Conservation (phyloP, 805 yeast species). For the Ogataea trehaloabstinens region DNA sequence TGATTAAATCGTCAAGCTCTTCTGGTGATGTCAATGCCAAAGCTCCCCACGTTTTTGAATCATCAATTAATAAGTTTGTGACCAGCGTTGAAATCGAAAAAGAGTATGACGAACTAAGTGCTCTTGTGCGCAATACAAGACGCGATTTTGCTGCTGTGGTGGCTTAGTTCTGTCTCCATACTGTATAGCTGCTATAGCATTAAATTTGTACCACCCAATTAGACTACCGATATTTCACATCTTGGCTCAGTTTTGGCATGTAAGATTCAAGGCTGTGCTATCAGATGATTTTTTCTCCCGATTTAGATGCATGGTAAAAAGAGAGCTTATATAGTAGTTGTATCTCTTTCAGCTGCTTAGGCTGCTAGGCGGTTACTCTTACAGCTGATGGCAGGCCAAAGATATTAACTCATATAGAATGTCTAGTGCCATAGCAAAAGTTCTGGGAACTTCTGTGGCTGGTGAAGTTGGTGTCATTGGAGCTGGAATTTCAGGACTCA, state of each 20-base stretch:
- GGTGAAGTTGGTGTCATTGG: conserved; percentile 69
- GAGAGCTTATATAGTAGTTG: too few species aligned
- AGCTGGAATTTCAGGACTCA: conserved; percentile 83
- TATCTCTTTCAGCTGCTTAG: too few species aligned
- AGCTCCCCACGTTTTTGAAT: too few species aligned
- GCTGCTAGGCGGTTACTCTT: too few species aligned
- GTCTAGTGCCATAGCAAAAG: too few species aligned
- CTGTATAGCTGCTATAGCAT: too few species aligned
- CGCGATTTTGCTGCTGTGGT: not conserved
- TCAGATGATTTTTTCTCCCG: not conserved
- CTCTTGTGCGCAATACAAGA: not conserved
- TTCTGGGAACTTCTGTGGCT: not conserved
- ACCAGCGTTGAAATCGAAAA: conserved; percentile 19
- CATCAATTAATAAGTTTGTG: conserved; percentile 10
- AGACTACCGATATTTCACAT: too few species aligned
- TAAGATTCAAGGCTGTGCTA: not conserved
- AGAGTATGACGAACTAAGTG: conserved; percentile 17
- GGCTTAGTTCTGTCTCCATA: too few species aligned
- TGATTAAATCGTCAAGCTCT: conserved; percentile 6
- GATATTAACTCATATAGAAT: too few species aligned
- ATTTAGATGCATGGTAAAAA: not conserved
- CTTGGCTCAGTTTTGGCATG: too few species aligned
- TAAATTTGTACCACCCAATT: too few species aligned
- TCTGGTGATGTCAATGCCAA: conserved; percentile 3
- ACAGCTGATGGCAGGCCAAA: too few species aligned